Evolutionary conservation across 1,284 basidiomycete species (phyloP).

Genomic region (Amylostereum areolatum): DNA sequence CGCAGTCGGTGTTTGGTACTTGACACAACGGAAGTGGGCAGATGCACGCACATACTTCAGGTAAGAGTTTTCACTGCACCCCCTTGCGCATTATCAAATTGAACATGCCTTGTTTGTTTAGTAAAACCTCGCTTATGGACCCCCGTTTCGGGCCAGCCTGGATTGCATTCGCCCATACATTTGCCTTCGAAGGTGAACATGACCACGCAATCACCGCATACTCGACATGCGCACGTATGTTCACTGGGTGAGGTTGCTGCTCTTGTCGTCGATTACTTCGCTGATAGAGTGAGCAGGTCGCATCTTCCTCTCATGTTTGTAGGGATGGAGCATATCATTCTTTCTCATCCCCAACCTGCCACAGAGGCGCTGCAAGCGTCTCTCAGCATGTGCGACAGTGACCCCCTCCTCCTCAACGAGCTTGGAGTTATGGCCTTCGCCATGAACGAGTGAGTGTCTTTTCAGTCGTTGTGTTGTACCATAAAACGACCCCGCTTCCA

Average conservation of each 20-base stretch:
- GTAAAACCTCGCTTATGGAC: slow-evolving; percentile 96
- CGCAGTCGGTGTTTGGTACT: slow-evolving; percentile 97
- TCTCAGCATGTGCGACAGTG: slow-evolving; percentile 72
- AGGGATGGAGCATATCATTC: slow-evolving; percentile 95
- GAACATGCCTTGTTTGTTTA: too few relatives aligned
- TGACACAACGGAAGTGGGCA: slow-evolving; percentile 78
- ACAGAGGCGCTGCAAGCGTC: slow-evolving; percentile 85
- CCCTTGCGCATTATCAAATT: too few relatives aligned
- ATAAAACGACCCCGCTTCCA: slow-evolving; percentile 20
- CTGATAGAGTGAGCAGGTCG: slow-evolving; percentile 44
- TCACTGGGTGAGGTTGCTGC: slow-evolving; percentile 67
- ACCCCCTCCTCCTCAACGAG: slow-evolving; percentile 91
- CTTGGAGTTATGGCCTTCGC: slow-evolving; percentile 87
- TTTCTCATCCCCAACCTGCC: slow-evolving; percentile 80
- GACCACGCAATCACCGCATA: slow-evolving; percentile 98
- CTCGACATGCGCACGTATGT: slow-evolving; percentile 91
- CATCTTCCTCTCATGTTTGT: slow-evolving; percentile 94
- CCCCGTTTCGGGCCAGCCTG: slow-evolving; percentile 94
- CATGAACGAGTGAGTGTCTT: slow-evolving; percentile 62
- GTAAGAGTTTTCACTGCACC: slow-evolving; percentile 32
- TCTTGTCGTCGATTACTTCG: not conserved
- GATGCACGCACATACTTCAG: slow-evolving; percentile 91
- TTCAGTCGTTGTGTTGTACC: not conserved
- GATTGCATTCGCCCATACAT: slow-evolving; percentile 97
- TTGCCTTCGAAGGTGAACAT: slow-evolving; percentile 95